A percentile compares a stretch with the other conserved stretches of the same genome.
Evolutionary conservation across 345 rosid genomes (phyloP).

Genomic region (Citropsis articulata): DNA sequence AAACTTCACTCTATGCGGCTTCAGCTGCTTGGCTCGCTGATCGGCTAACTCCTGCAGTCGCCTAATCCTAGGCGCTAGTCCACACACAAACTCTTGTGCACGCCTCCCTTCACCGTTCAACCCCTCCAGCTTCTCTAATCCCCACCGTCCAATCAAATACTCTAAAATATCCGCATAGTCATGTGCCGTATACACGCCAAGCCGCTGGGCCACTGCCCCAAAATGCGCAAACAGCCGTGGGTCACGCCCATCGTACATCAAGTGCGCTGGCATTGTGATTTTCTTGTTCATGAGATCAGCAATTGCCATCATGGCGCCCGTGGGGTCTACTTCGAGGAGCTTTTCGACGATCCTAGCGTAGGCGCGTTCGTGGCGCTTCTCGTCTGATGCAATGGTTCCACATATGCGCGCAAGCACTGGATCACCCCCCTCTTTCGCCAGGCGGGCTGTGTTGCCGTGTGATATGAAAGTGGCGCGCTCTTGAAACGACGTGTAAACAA

Average conservation of each 20-base stretch:
- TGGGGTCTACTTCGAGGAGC: slow-evolving; percentile 63
- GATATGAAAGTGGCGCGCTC: slow-evolving; percentile 82
- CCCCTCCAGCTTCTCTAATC: slow-evolving; percentile 57
- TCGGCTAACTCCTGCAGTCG: slow-evolving; percentile 60
- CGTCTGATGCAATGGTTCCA: slow-evolving; percentile 72
- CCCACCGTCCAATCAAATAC: slow-evolving; percentile 59
- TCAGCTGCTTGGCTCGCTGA: slow-evolving; percentile 47
- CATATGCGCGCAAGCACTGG: slow-evolving; percentile 58
- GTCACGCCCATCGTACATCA: slow-evolving; percentile 64
- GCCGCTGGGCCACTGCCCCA: slow-evolving; percentile 62
- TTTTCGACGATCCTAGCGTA: slow-evolving; percentile 54
- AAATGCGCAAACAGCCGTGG: slow-evolving; percentile 56
- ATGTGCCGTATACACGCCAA: slow-evolving; percentile 60
- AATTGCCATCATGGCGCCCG: slow-evolving; percentile 38
- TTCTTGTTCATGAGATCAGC: slow-evolving; percentile 65
- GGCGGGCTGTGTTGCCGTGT: slow-evolving; percentile 75
- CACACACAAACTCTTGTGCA: slow-evolving; percentile 63
- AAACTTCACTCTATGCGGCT: slow-evolving; percentile 35
- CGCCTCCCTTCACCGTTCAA: slow-evolving; percentile 51
- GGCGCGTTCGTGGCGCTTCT: slow-evolving; percentile 68
- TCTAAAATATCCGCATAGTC: slow-evolving; percentile 73
- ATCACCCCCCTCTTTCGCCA: slow-evolving; percentile 59
- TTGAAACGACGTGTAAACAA: slow-evolving; percentile 84
- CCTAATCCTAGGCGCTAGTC: slow-evolving; percentile 55
- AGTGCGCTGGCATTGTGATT: slow-evolving; percentile 72